Conservation (phyloP, 2,329 filamentous ascomycete species). For the Alternaria alternata region DNA sequence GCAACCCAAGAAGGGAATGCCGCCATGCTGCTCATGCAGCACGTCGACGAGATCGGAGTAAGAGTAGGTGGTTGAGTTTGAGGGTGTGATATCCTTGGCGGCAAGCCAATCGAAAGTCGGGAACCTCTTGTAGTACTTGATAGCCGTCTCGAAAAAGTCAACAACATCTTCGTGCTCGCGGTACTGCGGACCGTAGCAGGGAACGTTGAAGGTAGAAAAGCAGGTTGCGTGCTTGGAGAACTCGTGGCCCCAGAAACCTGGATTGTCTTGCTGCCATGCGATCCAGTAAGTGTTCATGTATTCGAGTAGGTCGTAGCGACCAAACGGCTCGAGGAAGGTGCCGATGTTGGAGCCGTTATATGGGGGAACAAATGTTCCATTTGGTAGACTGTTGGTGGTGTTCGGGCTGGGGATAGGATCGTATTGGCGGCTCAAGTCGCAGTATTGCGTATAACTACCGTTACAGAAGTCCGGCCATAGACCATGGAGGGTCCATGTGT, state of each 20-base stretch:
- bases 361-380: slow-evolving; percentile 62
- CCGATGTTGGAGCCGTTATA: slow-evolving; percentile 67
- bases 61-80: slow-evolving; percentile 66
- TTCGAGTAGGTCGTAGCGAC: slow-evolving; percentile 66
- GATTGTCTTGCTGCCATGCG: slow-evolving; percentile 63
- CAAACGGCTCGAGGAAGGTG: slow-evolving; percentile 66
- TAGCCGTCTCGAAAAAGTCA: slow-evolving; percentile 69
- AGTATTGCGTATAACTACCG: slow-evolving; percentile 72
- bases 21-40: slow-evolving; percentile 61
- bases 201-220: slow-evolving; percentile 70
- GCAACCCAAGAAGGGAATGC: slow-evolving; percentile 68
- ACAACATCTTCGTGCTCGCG: slow-evolving; percentile 66
- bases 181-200: slow-evolving; percentile 70
- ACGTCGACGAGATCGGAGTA: slow-evolving; percentile 62
- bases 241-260: slow-evolving; percentile 71
- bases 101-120: slow-evolving; percentile 70
- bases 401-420: slow-evolving; percentile 69
- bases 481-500: slow-evolving; percentile 68
- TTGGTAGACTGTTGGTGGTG: slow-evolving; percentile 66
- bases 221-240: slow-evolving; percentile 74
- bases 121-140: slow-evolving; percentile 65
- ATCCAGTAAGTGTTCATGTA: slow-evolving; percentile 75
- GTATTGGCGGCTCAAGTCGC: slow-evolving; percentile 70
- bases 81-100: slow-evolving; percentile 63
- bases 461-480: slow-evolving; percentile 53